Evolutionary conservation across 139 green algal genomes (phyloP), one percentile per base, ranked within the genome.

Genomic region (Coccomyxa sp.): DNA sequence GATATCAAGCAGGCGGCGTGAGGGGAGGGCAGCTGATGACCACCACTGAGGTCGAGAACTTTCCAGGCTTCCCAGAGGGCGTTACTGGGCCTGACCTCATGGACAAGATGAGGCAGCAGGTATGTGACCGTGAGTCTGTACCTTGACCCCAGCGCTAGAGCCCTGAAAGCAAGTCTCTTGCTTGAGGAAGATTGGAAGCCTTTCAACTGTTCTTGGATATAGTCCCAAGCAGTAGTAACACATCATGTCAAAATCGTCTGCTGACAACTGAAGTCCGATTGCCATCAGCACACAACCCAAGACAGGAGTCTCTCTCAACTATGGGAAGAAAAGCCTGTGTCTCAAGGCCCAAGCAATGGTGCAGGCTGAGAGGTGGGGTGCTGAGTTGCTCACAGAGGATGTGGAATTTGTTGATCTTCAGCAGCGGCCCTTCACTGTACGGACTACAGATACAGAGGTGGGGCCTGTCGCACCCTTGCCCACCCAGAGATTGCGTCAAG

Each of bases 81-180:
- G 91, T 99, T 54, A 98, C 96, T 0, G 96, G 96, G 5, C 96
- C 96, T 35, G 96, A 99, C 78, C 89, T 99, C 10, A 99, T 99
- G 96, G 95, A 98, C 74, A 82, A 86, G 29, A 99, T 99, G 96
- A 85, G 93, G 1, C 80, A 87, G 44, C 96, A 99, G 91, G 91
- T 95, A 64, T 16, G 38, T 38, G 10, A 64, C 50, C 5, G n/a
- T n/a, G n/a, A n/a, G n/a, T n/a, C n/a, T n/a, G n/a, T n/a, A n/a
- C n/a, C n/a, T n/a, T n/a, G n/a, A n/a, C n/a, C n/a, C n/a, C n/a
- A n/a, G n/a, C n/a, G n/a, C n/a, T n/a, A n/a, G n/a, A n/a, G n/a
- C n/a, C n/a, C n/a, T n/a, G n/a, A n/a, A n/a, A n/a, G n/a, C n/a
- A n/a, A n/a, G n/a, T n/a, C n/a, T n/a, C n/a, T n/a, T n/a, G n/a